A percentile compares a stretch with the other conserved stretches of the same genome.
These are phyloP conservation scores for Lactarius hengduanensis DNA, from an alignment of 768 basidiomycete species.

Conservation along the genomic window DNA sequence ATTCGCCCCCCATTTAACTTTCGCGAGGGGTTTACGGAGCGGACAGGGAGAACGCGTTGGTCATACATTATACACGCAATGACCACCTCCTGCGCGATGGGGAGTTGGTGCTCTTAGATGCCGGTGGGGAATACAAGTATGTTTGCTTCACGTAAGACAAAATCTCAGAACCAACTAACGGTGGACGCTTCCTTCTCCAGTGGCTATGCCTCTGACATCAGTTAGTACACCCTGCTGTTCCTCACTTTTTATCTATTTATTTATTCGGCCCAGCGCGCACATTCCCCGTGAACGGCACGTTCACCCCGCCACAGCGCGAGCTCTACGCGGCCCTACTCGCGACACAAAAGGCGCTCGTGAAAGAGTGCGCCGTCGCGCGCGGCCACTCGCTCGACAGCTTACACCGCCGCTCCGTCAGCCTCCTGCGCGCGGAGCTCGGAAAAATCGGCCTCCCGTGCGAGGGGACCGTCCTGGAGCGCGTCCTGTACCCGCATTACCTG, in stretches of 20 bases:
- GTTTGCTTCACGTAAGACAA: constrained; percentile 28
- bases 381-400: constrained; percentile 69
- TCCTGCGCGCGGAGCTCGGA: constrained; percentile 68
- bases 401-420: constrained; percentile 67
- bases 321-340: constrained; percentile 79
- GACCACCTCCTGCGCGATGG: constrained; percentile 67
- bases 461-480: constrained; percentile 60
- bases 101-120: constrained; percentile 85
- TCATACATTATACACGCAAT: constrained; percentile 94
- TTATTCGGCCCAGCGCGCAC: constrained; percentile 60
- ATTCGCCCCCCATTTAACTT: not conserved
- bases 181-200: constrained; percentile 38
- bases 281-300: constrained; percentile 81
- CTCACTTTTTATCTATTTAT: constrained; percentile 13
- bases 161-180: constrained; percentile 13
- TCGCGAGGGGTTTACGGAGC: not conserved
- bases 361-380: constrained; percentile 55
- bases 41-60: constrained; percentile 75
- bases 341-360: constrained; percentile 66
- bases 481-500: constrained; percentile 89
- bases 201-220: constrained; percentile 94
- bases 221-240: constrained; percentile 41
- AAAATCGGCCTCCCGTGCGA: constrained; percentile 58
- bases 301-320: constrained; percentile 76
- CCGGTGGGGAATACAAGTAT: constrained; percentile 90